Conservation (phyloP, 306 rosid species). For the Vicia villosa region DNA sequence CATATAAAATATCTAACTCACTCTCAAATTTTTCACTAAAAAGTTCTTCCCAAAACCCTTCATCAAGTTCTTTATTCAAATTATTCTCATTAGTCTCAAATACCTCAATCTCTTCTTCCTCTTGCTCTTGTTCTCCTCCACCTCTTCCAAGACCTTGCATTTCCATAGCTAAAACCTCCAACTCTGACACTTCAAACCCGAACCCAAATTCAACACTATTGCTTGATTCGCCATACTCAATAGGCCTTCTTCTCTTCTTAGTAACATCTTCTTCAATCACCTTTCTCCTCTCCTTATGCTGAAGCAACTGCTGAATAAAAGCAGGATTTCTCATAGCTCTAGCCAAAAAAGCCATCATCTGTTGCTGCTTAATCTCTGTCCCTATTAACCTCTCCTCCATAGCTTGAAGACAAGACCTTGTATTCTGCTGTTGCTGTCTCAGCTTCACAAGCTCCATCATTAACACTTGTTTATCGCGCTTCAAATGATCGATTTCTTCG, state of each 20-base stretch:
- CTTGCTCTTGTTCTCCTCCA: constrained; percentile 46
- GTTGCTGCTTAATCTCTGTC: constrained; percentile 74
- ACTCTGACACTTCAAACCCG: constrained; percentile 67
- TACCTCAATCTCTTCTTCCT: constrained; percentile 39
- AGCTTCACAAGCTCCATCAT: constrained; percentile 84
- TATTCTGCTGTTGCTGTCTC: constrained; percentile 83
- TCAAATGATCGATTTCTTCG: constrained; percentile 61
- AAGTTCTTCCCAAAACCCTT: constrained; percentile 61
- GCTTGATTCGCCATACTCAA: constrained; percentile 65
- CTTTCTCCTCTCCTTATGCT: constrained; percentile 64
- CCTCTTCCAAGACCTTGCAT: constrained; percentile 79
- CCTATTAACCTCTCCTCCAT: constrained; percentile 77
- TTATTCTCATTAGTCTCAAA: constrained; percentile 46
- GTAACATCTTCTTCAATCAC: constrained; percentile 68
- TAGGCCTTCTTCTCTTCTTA: constrained; percentile 85
- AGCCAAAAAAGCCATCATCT: constrained; percentile 94
- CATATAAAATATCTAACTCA: constrained; percentile 41
- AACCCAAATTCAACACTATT: constrained; percentile 43
- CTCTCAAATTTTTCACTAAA: constrained; percentile 56
- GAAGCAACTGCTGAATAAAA: constrained; percentile 67
- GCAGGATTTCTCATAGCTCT: constrained; percentile 86
- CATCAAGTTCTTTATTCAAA: constrained; percentile 71
- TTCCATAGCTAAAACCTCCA: constrained; percentile 84
- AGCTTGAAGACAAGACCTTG: constrained; percentile 57
- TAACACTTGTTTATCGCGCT: constrained; percentile 72